Percentiles rank a stretch among this genome's conserved stretches.
phyloP scores from a whole-genome alignment of 345 rosid genomes.

The Camelina hispida region DNA sequence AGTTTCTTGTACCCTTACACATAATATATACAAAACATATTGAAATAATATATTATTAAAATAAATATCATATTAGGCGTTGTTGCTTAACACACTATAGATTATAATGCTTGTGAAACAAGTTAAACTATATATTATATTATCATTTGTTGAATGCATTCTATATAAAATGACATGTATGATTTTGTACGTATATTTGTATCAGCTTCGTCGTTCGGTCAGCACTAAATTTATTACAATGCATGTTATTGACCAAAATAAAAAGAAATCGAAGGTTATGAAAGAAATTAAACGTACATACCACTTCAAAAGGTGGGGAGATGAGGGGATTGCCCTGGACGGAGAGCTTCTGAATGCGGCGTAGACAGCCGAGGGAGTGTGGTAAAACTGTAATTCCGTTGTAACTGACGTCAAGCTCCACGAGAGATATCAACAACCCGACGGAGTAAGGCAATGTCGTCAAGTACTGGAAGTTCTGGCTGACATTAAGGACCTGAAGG shows the following conservation, averaged over 20 bases:
- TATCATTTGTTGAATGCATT: neutral
- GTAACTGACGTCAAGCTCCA: constrained; percentile 79
- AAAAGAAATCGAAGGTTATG: no score
- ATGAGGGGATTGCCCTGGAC: constrained; percentile 82
- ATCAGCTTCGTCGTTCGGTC: no score
- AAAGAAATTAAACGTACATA: constrained; percentile 7
- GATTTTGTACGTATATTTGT: no score
- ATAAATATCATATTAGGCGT: constrained; percentile 10
- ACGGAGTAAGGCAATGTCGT: constrained; percentile 67
- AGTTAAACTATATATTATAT: neutral
- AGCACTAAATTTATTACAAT: neutral
- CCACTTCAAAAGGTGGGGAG: constrained; percentile 74
- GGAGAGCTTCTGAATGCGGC: constrained; percentile 64
- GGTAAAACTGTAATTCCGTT: constrained; percentile 66
- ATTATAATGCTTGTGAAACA: constrained; percentile 11
- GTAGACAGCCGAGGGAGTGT: constrained; percentile 73
- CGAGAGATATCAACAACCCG: constrained; percentile 75
- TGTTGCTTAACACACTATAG: constrained; percentile 10
- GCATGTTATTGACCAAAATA: neutral
- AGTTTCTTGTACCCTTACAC: neutral
- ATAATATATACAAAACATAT: neutral
- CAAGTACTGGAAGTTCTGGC: constrained; percentile 85
- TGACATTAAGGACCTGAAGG: constrained; percentile 69
- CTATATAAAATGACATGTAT: no score
- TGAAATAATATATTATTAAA: neutral